These are phyloP conservation scores for Chytriomyces sp. DNA, from an alignment of 192 early-diverging fungal genomes.

Conservation along the genomic window DNA sequence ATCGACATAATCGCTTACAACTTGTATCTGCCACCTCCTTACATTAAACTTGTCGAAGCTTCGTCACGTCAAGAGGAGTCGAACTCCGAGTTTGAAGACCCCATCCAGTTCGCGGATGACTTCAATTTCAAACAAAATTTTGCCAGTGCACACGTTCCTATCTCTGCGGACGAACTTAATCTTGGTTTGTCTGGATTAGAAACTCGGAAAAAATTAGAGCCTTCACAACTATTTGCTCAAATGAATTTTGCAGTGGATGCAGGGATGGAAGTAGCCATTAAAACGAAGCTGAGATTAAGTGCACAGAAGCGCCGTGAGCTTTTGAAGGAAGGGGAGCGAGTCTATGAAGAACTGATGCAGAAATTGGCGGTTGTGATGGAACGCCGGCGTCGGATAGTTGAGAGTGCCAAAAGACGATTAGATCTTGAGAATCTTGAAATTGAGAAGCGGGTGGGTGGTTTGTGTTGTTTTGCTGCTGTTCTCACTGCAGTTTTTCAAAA, in stretches of 20 bases:
- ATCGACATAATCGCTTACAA: conserved; percentile 48
- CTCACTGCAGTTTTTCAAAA: neutral
- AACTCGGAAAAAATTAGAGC: too few species aligned
- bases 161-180: neutral
- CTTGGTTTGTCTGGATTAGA: neutral
- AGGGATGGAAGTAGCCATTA: conserved; percentile 4
- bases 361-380: conserved; percentile 14
- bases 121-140: conserved; percentile 30
- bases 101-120: conserved; percentile 49
- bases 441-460: conserved; percentile 8
- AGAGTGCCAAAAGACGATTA: neutral
- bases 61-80: neutral
- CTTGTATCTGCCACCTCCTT: conserved; percentile 42
- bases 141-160: neutral
- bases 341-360: conserved; percentile 13
- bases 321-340: neutral
- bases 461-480: neutral
- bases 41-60: conserved; percentile 15
- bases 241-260: conserved; percentile 24
- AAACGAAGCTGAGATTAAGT: conserved; percentile 16
- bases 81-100: conserved; percentile 16
- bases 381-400: neutral
- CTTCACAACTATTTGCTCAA: neutral
- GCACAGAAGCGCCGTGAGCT: neutral
- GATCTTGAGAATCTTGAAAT: conserved; percentile 17